Percentiles rank a stretch among this genome's conserved stretches.
These are phyloP conservation scores for Lachnellula subtilissima DNA, from an alignment of 2,329 filamentous ascomycete species.

Conservation along the genomic window DNA sequence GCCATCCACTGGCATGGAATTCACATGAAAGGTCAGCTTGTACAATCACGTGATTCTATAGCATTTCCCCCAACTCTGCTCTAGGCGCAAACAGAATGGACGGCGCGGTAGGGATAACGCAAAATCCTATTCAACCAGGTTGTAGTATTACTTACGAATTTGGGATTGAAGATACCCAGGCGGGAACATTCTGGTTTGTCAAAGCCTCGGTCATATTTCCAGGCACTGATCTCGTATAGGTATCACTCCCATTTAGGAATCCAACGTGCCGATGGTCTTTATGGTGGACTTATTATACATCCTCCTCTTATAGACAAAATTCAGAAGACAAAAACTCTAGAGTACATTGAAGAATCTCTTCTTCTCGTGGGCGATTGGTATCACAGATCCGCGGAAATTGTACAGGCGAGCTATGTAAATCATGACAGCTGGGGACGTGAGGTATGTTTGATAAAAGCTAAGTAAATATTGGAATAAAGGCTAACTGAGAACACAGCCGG, in stretches of 20 bases:
- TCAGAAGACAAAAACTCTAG: slow-evolving; percentile 15
- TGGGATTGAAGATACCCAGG: slow-evolving; percentile 1
- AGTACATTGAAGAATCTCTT: slow-evolving; percentile 37
- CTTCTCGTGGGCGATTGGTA: slow-evolving; percentile 45
- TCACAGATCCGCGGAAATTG: slow-evolving; percentile 36
- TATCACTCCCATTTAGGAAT: slow-evolving; percentile 40
- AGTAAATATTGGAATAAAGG: background rate
- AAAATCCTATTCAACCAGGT: slow-evolving; percentile 1
- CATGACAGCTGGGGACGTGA: slow-evolving; percentile 39
- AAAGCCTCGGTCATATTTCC: background rate
- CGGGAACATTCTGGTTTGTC: slow-evolving; percentile 8
- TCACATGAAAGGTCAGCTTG: slow-evolving; percentile 35
- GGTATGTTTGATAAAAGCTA: slow-evolving; percentile 22
- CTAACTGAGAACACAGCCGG: slow-evolving; percentile 33
- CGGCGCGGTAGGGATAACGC: slow-evolving; percentile 11
- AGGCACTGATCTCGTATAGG: slow-evolving; percentile 33
- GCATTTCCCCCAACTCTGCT: background rate
- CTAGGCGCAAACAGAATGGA: slow-evolving; percentile 20
- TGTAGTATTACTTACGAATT: slow-evolving; percentile 6
- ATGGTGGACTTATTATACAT: slow-evolving; percentile 41
- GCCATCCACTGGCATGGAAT: slow-evolving; percentile 46
- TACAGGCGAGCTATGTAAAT: slow-evolving; percentile 39
- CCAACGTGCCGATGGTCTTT: slow-evolving; percentile 40
- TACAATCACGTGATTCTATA: background rate
- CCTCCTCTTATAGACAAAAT: slow-evolving; percentile 21